phyloP scores from a whole-genome alignment of 352 stramenopile genomes.

The Phytophthora citrophthora region DNA sequence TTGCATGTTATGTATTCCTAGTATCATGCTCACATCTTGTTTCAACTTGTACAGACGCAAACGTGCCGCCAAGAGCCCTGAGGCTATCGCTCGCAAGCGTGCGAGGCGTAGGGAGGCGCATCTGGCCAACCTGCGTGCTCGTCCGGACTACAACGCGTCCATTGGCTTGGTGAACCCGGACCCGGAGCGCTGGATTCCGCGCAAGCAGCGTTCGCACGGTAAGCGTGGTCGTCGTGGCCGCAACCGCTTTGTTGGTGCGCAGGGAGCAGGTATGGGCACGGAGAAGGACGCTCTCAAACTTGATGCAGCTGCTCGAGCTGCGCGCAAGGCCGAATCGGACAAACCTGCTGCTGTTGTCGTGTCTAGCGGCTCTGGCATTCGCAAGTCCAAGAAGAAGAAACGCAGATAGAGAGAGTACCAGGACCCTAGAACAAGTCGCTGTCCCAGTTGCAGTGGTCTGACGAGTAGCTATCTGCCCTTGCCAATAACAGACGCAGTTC shows the following conservation, averaged over 20 bases:
- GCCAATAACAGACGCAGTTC: conserved; percentile 26
- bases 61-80: conserved; percentile 72
- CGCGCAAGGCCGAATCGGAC: conserved; percentile 67
- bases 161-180: conserved; percentile 82
- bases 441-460: conserved; percentile 7
- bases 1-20: too few species aligned
- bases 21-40: conserved; percentile 11
- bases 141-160: conserved; percentile 76
- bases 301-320: conserved; percentile 77
- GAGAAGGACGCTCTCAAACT: conserved; percentile 86
- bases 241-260: conserved; percentile 85
- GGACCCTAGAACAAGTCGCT: conserved; percentile 15
- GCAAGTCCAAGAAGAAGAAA: conserved; percentile 90
- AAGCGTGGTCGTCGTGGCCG: conserved; percentile 77
- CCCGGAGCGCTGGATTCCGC: conserved; percentile 86
- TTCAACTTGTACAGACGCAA: conserved; percentile 51
- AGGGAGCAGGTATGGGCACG: conserved; percentile 79
- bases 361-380: conserved; percentile 62
- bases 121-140: conserved; percentile 62
- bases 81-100: conserved; percentile 76
- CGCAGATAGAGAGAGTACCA: conserved; percentile 58
- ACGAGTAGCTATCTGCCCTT: conserved; percentile 13
- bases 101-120: conserved; percentile 70
- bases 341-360: conserved; percentile 69
- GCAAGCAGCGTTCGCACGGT: conserved; percentile 82